Percentiles rank a stretch among this genome's conserved stretches.
These are phyloP conservation scores for Diaporthe sp. DNA, from an alignment of 2,329 filamentous ascomycete species.

Conservation along the genomic window DNA sequence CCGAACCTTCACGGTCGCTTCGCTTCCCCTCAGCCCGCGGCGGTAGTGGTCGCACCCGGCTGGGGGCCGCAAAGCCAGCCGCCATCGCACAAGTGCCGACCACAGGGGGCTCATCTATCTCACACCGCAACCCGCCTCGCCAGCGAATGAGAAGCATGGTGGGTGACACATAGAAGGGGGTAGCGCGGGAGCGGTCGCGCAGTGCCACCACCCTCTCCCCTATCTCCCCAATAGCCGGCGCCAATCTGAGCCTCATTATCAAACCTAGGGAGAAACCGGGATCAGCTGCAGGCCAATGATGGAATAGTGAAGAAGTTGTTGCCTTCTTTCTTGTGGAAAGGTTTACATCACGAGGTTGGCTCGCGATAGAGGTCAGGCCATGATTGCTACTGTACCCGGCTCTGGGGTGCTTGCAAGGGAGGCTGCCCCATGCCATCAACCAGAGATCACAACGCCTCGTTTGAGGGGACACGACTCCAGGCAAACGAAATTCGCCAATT, in stretches of 20 bases:
- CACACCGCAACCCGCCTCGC: background rate
- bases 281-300: background rate
- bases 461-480: no score
- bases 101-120: background rate
- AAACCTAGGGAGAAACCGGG: conserved; percentile 6
- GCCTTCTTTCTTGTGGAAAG: background rate
- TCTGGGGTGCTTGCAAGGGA: background rate
- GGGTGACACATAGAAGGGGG: background rate
- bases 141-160: background rate
- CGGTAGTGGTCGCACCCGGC: background rate
- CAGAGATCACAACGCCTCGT: background rate
- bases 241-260: conserved; percentile 7
- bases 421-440: background rate
- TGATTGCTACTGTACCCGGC: background rate
- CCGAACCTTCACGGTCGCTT: background rate
- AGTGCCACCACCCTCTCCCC: background rate
- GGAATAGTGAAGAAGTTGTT: no score
- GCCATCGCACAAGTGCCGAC: background rate
- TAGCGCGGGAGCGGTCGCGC: background rate
- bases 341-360: background rate
- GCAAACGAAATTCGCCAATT: background rate
- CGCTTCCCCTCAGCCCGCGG: background rate
- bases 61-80: background rate
- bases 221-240: conserved; percentile 10
- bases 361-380: background rate